These are phyloP conservation scores for Paspalum vaginatum DNA, from an alignment of 176 grass and related monocot genomes.

Conservation along the genomic window DNA sequence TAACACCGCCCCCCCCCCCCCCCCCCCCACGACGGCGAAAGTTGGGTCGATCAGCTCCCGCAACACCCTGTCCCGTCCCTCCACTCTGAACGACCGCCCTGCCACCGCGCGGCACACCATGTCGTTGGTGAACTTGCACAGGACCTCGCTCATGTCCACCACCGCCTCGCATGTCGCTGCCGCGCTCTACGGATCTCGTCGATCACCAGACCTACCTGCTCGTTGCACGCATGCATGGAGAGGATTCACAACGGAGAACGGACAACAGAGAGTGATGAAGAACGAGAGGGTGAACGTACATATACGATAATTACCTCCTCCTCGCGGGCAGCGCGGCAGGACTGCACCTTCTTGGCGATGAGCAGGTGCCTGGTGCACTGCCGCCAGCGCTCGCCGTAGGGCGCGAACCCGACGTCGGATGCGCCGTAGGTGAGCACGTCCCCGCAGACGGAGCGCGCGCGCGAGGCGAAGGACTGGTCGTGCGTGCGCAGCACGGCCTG, in stretches of 20 bases:
- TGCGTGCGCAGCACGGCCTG: conserved; percentile 35
- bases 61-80: conserved; percentile 31
- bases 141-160: conserved; percentile 44
- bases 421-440: conserved; percentile 22
- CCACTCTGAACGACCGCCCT: conserved; percentile 1
- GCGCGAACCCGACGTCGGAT: conserved; percentile 27
- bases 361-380: conserved; percentile 34
- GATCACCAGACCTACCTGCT: not conserved
- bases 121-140: conserved; percentile 42
- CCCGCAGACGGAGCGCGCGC: not conserved
- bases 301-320: not conserved
- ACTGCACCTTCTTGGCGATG: conserved; percentile 5
- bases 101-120: conserved; percentile 47
- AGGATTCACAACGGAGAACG: no score
- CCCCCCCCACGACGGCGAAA: conserved; percentile 29
- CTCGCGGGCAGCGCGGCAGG: not conserved
- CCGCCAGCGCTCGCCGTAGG: conserved; percentile 45
- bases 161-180: not conserved
- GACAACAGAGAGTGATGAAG: no score
- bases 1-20: no score
- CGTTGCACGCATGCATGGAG: no score
- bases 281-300: no score
- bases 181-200: conserved; percentile 7
- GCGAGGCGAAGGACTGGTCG: conserved; percentile 47
- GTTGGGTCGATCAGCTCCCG: conserved; percentile 40